Evolutionary conservation across 345 rosid species (phyloP), one percentile per base, ranked within the genome.

Genomic region (Brassica juncea): DNA sequence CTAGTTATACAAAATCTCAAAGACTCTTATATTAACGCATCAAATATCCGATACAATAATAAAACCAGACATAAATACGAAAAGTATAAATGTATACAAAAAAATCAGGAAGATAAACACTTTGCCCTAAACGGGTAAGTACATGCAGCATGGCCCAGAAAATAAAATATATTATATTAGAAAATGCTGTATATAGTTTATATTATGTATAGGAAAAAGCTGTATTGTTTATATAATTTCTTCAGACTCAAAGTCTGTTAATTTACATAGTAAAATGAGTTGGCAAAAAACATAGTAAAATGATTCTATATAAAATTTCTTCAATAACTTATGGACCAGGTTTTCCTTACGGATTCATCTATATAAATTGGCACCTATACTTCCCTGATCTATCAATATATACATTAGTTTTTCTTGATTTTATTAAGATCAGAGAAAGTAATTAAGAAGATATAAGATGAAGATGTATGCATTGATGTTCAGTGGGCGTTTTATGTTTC

Each of bases 401-500:
- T 25, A 21, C 58, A 77, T 64, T 35, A 1, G 6, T 0, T 59
- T 30, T 35, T 73, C 70, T 77, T 23, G 4, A 31, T 64, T 15
- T 42, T 27, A 12, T 58, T 65, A 49, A 76, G 19, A 68, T 7
- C 66, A 71, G 31, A 68, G 19, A 61, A 5, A 49, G 6, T 4
- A 70, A 61, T 2, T 7, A 49, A 73, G 21, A 61, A 27, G 55
- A 49, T 14, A 19, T 49, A 49, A 64, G 63, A 75, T 58, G 77
- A 81, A 64, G 19, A 19, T 19, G 19, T 19, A 19, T 19, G 19
- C 19, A 19, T 19, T 19, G 73, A 75, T 23, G 62, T 49, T 49
- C 57, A 5, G 6, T 15, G 37, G 66, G 49, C 65, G 71, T 66
- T 55, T 75, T 64, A n/a, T 14, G n/a, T 34, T 79, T 80, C 23